Conservation (phyloP, 371 early-diverging fungal genomes). For the Apophysomyces variabilis region DNA sequence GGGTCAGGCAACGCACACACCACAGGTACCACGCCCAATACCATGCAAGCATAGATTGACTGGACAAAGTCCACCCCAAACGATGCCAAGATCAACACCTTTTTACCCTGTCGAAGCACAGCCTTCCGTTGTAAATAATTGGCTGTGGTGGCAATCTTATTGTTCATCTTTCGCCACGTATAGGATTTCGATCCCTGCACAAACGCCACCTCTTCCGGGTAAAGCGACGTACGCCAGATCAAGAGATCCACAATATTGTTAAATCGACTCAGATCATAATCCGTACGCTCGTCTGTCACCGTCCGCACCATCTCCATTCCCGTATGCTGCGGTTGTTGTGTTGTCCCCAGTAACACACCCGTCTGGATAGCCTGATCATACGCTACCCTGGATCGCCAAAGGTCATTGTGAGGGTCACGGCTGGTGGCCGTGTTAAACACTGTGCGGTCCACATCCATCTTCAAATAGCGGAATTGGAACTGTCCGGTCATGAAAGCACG, state of each 20-base stretch:
- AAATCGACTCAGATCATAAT: conserved; percentile 70
- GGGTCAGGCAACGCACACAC: conserved; percentile 73
- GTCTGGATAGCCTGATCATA: conserved; percentile 41
- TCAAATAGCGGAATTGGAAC: conserved; percentile 48
- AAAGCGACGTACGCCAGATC: conserved; percentile 68
- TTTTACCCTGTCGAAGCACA: conserved; percentile 54
- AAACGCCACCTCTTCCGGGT: conserved; percentile 74
- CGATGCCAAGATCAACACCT: conserved; percentile 71
- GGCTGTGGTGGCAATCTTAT: conserved; percentile 70
- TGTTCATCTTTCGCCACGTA: conserved; percentile 73
- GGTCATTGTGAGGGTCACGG: conserved; percentile 42
- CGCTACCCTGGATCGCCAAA: conserved; percentile 48
- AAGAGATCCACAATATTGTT: conserved; percentile 70
- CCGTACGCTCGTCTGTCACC: conserved; percentile 71
- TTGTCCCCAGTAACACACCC: conserved; percentile 34
- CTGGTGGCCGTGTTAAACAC: conserved; percentile 55
- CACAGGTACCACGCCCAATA: conserved; percentile 76
- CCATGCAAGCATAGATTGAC: conserved; percentile 82
- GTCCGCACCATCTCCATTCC: conserved; percentile 69
- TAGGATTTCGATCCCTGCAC: conserved; percentile 64
- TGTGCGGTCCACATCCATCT: conserved; percentile 59
- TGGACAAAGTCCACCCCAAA: conserved; percentile 76
- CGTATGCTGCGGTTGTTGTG: conserved; percentile 70
- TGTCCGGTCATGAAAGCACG: conserved; percentile 69
- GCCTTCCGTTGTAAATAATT: conserved; percentile 62